Evolutionary conservation across 495 filamentous ascomycete species (phyloP).

Genomic region (Neurospora sp.): DNA sequence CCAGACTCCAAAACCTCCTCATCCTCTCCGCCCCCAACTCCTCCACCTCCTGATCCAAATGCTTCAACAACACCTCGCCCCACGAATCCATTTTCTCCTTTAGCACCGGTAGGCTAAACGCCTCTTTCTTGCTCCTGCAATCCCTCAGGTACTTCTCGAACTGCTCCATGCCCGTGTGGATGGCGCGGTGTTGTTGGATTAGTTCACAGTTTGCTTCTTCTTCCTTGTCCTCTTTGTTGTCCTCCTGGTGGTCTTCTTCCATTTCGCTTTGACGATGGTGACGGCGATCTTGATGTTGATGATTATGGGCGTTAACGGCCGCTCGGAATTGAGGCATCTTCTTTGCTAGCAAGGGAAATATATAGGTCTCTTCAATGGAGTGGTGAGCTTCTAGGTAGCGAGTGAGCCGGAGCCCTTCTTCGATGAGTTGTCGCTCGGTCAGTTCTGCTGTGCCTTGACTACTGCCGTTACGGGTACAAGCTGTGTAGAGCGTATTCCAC

Average conservation of each 20-base stretch:
- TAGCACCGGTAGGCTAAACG: constrained; percentile 57
- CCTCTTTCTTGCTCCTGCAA: constrained; percentile 54
- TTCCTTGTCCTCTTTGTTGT: not conserved
- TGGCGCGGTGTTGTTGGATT: constrained; percentile 67
- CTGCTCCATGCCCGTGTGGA: constrained; percentile 70
- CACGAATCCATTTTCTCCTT: constrained; percentile 55
- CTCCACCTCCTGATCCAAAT: constrained; percentile 65
- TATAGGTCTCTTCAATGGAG: constrained; percentile 69
- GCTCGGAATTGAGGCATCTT: constrained; percentile 71
- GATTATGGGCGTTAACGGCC: not conserved
- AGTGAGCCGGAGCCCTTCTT: constrained; percentile 53
- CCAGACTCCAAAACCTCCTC: constrained; percentile 68
- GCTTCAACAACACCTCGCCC: constrained; percentile 59
- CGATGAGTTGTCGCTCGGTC: constrained; percentile 50
- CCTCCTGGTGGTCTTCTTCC: not conserved
- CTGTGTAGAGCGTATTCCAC: constrained; percentile 59
- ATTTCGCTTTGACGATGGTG: not conserved
- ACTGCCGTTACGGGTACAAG: constrained; percentile 44
- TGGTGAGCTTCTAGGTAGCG: constrained; percentile 68
- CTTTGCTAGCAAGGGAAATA: constrained; percentile 67
- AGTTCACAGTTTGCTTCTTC: constrained; percentile 36
- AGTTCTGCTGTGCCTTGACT: constrained; percentile 17
- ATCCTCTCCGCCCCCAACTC: constrained; percentile 74
- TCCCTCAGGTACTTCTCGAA: constrained; percentile 56
- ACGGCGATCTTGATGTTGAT: not conserved